Conservation (phyloP, 768 basidiomycete species). For the Russula abietina region DNA sequence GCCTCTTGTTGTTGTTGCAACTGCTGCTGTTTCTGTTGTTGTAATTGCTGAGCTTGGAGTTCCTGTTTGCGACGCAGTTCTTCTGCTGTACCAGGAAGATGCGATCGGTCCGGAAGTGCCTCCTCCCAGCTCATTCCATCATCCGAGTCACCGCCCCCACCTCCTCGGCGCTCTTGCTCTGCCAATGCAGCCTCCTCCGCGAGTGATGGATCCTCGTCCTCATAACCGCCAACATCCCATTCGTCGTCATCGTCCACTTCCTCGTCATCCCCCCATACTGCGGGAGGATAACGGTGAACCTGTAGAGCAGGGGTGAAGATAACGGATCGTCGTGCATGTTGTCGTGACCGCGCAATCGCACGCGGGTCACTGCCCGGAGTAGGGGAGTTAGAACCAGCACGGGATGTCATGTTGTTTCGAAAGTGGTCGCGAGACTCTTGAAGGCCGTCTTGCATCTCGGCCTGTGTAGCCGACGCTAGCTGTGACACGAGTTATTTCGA, state of each 20-base stretch:
- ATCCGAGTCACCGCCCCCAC: constrained; percentile 49
- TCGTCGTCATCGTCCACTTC: constrained; percentile 50
- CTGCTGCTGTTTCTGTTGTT: constrained; percentile 22
- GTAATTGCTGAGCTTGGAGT: constrained; percentile 26
- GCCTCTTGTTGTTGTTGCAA: constrained; percentile 28
- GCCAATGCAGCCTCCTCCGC: constrained; percentile 48
- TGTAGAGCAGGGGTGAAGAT: constrained; percentile 64
- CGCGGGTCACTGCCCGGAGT: constrained; percentile 38
- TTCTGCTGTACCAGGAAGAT: constrained; percentile 30
- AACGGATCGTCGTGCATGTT: constrained; percentile 38
- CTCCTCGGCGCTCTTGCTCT: constrained; percentile 32
- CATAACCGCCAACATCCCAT: constrained; percentile 64
- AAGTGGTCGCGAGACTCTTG: constrained; percentile 48
- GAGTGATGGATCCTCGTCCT: constrained; percentile 63
- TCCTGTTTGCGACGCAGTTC: constrained; percentile 32
- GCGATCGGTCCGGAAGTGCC: constrained; percentile 44
- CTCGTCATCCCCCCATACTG: constrained; percentile 78
- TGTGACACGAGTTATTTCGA: constrained; percentile 29
- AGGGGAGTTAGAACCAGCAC: constrained; percentile 46
- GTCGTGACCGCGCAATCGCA: constrained; percentile 28
- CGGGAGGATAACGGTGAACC: constrained; percentile 72
- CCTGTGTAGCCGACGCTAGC: constrained; percentile 70
- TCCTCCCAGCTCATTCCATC: constrained; percentile 91
- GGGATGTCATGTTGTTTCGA: constrained; percentile 45
- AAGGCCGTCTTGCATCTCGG: constrained; percentile 55